Base-by-base conservation (phyloP, 129 eudicot species). In the Chrysanthemum seticuspe region DNA sequence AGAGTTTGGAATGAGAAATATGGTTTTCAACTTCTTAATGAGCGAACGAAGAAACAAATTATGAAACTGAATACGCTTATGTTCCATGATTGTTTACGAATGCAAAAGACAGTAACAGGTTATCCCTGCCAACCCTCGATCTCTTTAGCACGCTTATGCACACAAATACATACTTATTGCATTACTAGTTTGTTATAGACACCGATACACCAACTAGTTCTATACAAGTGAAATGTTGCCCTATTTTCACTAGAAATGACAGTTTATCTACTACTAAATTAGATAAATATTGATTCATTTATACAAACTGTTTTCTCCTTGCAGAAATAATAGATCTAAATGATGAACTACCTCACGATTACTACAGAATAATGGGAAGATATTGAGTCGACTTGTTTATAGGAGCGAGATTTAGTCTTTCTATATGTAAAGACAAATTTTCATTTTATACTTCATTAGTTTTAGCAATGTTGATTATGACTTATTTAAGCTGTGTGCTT, bases 41-140 rank as follows among this genome's bases (percentile, higher is more conserved):
- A 23, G 0, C 49, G 54, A 6, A 63, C 79, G 53, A 71, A 67
- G 62, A 80, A 74, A 40, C 80, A 87, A 49, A 81, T 85, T 2
- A 82, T 67, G 72, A 29, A 25, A 23, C 49, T 60, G 18, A 90
- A 87, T 73, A 78, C 87, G 1, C 62, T 90, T 47, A 90, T 83
- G 95, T 90, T 90, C 73, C 95, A 84, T 64, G 84, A 83, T 64
- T 85, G 96, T 60, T 68, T 89, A 71, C 86, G 87, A 44, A 89
- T 87, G 83, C 49, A 64, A 25, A 62, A 81, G 63, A 72, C 48
- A 0, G 18, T 84, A 49, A 63, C 71, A 70, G 78, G 72, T 76
- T 62, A 51, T 49, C 29, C 21, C 10, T 61, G 18, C 34, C 31
- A 29, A 50, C 15, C 13, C 27, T 1, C 9, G 10, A 14, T 21